These are phyloP conservation scores for Tetrapisispora iriomotensis DNA, from an alignment of 805 yeast species.

Conservation along the genomic window DNA sequence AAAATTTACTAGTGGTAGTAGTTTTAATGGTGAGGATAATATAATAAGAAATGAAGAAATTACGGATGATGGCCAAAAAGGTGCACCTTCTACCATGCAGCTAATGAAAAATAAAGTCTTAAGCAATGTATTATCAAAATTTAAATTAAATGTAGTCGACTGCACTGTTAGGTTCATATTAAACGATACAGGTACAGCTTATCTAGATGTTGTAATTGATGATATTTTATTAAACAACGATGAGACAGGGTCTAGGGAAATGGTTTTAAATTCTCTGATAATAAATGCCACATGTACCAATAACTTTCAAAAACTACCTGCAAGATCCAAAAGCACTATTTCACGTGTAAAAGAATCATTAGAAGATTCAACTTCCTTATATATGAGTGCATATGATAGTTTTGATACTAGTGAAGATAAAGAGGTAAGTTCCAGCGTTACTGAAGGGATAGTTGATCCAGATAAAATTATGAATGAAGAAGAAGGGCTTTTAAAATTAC, in stretches of 20 bases:
- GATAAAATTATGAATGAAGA: not conserved
- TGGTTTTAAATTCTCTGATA: constrained; percentile 1
- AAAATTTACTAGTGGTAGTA: not conserved
- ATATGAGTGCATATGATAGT: constrained; percentile 71
- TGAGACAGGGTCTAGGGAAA: not conserved
- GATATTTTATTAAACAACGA: constrained; percentile 4
- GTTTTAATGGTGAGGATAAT: not conserved
- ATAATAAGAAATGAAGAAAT: constrained; percentile 6
- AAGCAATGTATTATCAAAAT: constrained; percentile 54
- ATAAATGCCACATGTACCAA: constrained; percentile 5
- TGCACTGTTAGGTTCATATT: constrained; percentile 40
- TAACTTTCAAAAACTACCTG: not conserved
- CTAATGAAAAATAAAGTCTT: constrained; percentile 54
- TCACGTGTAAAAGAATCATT: not conserved
- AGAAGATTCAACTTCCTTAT: constrained; percentile 44
- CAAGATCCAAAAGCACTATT: not conserved
- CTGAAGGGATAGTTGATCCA: not conserved
- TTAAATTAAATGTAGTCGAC: constrained; percentile 42
- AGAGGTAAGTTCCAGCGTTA: not conserved
- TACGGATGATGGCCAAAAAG: constrained; percentile 6
- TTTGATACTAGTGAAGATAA: constrained; percentile 22
- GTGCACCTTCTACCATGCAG: constrained; percentile 31
- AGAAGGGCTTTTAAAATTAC: not conserved
- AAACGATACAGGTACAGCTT: constrained; percentile 24
- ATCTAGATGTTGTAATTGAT: constrained; percentile 29